These are phyloP conservation scores for Saturnispora dispora DNA, from an alignment of 805 yeast genomes.

Conservation along the genomic window DNA sequence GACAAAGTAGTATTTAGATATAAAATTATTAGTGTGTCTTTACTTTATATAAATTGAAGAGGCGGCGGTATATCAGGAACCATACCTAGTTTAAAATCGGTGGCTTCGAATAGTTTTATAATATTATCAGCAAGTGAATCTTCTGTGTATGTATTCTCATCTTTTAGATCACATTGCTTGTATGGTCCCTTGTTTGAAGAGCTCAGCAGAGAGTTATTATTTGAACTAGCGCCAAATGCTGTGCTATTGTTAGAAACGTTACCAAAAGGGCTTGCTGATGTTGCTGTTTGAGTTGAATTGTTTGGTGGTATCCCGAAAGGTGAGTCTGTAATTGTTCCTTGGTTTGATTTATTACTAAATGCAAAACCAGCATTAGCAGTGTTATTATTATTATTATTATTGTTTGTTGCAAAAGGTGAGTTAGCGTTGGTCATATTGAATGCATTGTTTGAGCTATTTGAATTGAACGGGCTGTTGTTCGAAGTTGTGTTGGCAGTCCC, in stretches of 20 bases:
- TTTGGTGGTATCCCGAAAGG: background rate
- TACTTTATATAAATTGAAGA: slow-evolving; percentile 23
- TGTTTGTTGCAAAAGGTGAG: background rate
- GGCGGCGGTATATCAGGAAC: slow-evolving; percentile 76
- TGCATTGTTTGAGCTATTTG: slow-evolving; percentile 14
- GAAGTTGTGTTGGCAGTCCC: background rate
- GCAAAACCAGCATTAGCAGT: background rate
- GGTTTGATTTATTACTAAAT: background rate
- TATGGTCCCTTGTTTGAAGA: slow-evolving; percentile 11
- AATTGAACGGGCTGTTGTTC: background rate
- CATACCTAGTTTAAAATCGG: slow-evolving; percentile 44
- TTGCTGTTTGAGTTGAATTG: background rate
- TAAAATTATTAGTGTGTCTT: background rate
- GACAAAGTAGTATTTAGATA: background rate
- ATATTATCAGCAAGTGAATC: background rate
- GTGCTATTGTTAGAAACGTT: background rate
- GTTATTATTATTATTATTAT: background rate
- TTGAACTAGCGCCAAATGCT: slow-evolving; percentile 1
- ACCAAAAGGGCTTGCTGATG: background rate
- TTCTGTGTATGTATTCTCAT: background rate
- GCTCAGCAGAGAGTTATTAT: background rate
- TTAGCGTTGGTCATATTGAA: background rate
- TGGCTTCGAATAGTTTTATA: slow-evolving; percentile 57
- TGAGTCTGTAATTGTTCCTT: background rate
- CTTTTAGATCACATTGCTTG: background rate